phyloP scores from a whole-genome alignment of 2,329 filamentous ascomycete species.

The Didymella pomorum region DNA sequence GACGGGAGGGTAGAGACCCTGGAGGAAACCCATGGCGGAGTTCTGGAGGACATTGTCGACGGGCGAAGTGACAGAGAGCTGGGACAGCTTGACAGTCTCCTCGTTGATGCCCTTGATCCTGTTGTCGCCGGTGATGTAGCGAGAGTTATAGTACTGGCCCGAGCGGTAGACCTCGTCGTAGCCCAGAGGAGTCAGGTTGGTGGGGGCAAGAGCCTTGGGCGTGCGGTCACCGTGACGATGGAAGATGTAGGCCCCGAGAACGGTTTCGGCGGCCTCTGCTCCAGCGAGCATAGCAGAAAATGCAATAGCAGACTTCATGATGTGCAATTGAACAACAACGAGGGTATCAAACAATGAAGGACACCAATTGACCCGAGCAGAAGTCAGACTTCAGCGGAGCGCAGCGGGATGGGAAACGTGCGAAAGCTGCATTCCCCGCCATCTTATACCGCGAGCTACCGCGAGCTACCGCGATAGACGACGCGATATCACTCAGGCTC shows the following conservation, averaged over 20 bases:
- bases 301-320: slow-evolving; percentile 40
- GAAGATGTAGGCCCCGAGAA: slow-evolving; percentile 86
- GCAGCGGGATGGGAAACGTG: slow-evolving; percentile 4
- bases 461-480: slow-evolving; percentile 1
- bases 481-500: slow-evolving; percentile 9
- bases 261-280: slow-evolving; percentile 64
- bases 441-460: slow-evolving; percentile 28
- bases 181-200: slow-evolving; percentile 79
- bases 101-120: slow-evolving; percentile 72
- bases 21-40: slow-evolving; percentile 81
- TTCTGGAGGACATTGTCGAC: slow-evolving; percentile 79
- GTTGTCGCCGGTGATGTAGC: slow-evolving; percentile 72
- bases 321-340: slow-evolving; percentile 21
- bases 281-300: slow-evolving; percentile 36
- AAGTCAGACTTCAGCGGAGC: slow-evolving; percentile 12
- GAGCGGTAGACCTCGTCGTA: slow-evolving; percentile 77
- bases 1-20: slow-evolving; percentile 85
- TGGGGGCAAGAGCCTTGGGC: slow-evolving; percentile 74
- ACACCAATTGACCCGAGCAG: slow-evolving; percentile 20
- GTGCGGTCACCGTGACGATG: slow-evolving; percentile 90
- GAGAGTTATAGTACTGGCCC: slow-evolving; percentile 76
- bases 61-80: slow-evolving; percentile 77
- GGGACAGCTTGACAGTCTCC: slow-evolving; percentile 71
- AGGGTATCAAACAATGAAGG: slow-evolving; percentile 5
- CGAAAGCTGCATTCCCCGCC: slow-evolving; percentile 7